Evolutionary conservation across 345 rosid genomes (phyloP).

Genomic region (Chamaenerion angustifolium): DNA sequence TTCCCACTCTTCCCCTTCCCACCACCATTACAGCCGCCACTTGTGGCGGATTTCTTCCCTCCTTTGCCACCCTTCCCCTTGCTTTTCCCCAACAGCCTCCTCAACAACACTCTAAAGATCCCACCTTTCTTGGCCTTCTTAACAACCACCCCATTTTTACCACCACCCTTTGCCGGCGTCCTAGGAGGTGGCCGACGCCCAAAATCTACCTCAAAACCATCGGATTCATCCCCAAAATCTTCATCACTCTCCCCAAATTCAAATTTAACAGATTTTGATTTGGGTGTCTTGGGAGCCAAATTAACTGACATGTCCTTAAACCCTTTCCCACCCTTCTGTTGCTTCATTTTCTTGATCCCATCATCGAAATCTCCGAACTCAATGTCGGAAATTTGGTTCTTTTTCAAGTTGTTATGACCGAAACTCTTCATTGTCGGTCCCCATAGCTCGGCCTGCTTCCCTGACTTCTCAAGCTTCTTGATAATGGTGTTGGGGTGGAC

Average conservation of each 20-base stretch:
- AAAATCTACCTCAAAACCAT: conserved; percentile 27
- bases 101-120: conserved; percentile 20
- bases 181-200: conserved; percentile 3
- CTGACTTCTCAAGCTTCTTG: conserved; percentile 70
- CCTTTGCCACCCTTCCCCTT: conserved; percentile 15
- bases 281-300: conserved; percentile 32
- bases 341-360: conserved; percentile 14
- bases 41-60: conserved; percentile 21
- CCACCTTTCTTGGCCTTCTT: conserved; percentile 40
- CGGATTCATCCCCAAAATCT: conserved; percentile 12
- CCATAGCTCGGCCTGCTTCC: conserved; percentile 79
- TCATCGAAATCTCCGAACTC: conserved; percentile 18
- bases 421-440: conserved; percentile 43
- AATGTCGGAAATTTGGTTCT: conserved; percentile 43
- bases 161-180: conserved; percentile 22
- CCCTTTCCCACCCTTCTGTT: conserved; percentile 40
- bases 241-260: conserved; percentile 25
- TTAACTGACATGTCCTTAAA: conserved; percentile 17
- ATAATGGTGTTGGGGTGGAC: conserved; percentile 58
- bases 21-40: neutral
- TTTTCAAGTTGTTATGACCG: conserved; percentile 20
- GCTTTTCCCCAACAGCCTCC: conserved; percentile 10
- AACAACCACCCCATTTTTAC: conserved; percentile 18
- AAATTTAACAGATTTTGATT: conserved; percentile 64
- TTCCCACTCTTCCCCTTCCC: conserved; percentile 31